These are phyloP conservation scores for Murraya paniculata DNA, from an alignment of 345 rosid genomes.

Conservation along the genomic window DNA sequence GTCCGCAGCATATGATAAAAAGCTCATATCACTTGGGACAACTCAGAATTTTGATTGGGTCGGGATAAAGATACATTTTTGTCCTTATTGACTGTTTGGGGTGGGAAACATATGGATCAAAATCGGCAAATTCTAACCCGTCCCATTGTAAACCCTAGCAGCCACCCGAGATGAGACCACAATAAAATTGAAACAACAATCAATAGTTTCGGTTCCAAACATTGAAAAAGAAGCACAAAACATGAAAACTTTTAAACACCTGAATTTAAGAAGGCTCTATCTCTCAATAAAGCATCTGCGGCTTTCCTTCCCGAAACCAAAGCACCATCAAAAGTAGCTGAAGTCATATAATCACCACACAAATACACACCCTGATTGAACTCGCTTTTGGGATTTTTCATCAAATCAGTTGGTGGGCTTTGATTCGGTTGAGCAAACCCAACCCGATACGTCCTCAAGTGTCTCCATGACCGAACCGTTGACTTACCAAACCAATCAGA, in stretches of 20 bases:
- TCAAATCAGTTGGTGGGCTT: conserved; percentile 68
- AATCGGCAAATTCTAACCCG: no score
- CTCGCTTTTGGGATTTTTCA: conserved; percentile 42
- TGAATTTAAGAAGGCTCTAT: conserved; percentile 3
- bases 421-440: conserved; percentile 85
- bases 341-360: conserved; percentile 76
- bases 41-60: no score
- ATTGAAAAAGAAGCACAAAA: no score
- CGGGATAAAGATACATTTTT: accelerated
- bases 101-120: no score
- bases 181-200: no score
- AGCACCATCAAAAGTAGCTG: conserved; percentile 92
- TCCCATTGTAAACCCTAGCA: no score
- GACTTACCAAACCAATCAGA: conserved; percentile 68
- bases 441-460: conserved; percentile 70
- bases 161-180: no score
- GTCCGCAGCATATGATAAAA: no score
- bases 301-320: conserved; percentile 84
- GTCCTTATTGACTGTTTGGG: no score
- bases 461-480: conserved; percentile 58
- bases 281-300: conserved; percentile 63
- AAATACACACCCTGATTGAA: conserved; percentile 44
- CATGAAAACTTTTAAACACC: no score
- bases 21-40: no score
- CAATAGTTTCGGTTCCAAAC: no score